Conservation (phyloP, 1,139 yeast species). For the Saccharomyces pastorianus region DNA sequence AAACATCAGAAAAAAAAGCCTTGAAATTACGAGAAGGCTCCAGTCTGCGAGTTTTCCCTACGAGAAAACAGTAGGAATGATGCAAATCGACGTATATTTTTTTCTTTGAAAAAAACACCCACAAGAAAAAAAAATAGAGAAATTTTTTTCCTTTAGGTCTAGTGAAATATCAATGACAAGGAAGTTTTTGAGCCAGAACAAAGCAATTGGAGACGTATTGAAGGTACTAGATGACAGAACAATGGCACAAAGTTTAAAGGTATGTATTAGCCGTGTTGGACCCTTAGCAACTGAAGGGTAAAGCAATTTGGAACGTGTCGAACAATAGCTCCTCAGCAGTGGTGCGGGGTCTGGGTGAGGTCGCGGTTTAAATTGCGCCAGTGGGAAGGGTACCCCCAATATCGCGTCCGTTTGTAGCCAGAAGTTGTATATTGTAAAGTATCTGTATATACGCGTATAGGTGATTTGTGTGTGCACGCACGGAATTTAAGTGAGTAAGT, state of each 20-base stretch:
- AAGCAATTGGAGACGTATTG: background rate
- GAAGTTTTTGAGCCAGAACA: background rate
- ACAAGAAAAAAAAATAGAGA: background rate
- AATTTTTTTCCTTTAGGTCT: background rate
- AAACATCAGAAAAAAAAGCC: too few species aligned
- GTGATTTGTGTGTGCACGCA: background rate
- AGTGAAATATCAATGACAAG: background rate
- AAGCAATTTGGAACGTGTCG: background rate
- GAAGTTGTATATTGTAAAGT: background rate
- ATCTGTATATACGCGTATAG: background rate
- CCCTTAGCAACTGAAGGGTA: background rate
- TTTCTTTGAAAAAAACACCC: background rate
- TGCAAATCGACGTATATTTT: background rate
- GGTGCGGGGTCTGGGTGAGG: background rate
- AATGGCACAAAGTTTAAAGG: background rate
- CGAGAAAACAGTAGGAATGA: background rate
- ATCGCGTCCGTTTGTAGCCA: background rate
- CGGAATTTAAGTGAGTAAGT: constrained; percentile 6
- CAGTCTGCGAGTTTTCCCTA: too few species aligned
- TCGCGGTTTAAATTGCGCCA: background rate
- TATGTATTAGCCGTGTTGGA: background rate
- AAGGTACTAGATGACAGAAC: background rate
- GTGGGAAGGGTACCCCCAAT: background rate
- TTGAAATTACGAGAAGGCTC: too few species aligned
- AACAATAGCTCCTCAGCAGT: background rate